Conservation (phyloP, 805 yeast genomes). For the Ogataea polymorpha region DNA sequence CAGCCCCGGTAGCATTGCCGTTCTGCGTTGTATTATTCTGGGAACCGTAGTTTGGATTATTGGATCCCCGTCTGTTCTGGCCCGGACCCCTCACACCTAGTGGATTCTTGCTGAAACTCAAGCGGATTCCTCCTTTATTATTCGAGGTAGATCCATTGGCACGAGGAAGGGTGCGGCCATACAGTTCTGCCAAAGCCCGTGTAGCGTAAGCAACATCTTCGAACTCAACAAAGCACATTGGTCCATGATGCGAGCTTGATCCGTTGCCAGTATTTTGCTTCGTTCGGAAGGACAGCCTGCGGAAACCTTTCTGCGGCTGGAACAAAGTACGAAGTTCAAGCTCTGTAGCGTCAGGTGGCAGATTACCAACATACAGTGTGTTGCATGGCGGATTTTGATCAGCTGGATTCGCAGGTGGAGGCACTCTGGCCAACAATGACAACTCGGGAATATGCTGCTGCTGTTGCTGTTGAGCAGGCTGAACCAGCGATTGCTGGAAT, state of each 20-base stretch:
- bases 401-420: constrained; percentile 95
- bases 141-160: constrained; percentile 44
- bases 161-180: constrained; percentile 88
- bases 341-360: constrained; percentile 96
- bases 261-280: constrained; percentile 39
- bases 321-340: constrained; percentile 85
- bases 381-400: constrained; percentile 99
- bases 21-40: constrained; percentile 11
- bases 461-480: constrained; percentile 21
- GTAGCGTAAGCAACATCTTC: constrained; percentile 95
- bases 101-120: constrained; percentile 94
- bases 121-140: constrained; percentile 85
- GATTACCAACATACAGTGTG: constrained; percentile 92
- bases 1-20: constrained; percentile 9
- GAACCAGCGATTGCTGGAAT: constrained; percentile 21
- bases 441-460: constrained; percentile 49
- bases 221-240: constrained; percentile 99
- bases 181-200: constrained; percentile 86
- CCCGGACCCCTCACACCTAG: constrained; percentile 84
- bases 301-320: constrained; percentile 86
- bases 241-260: constrained; percentile 67
- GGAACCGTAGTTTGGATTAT: constrained; percentile 17
- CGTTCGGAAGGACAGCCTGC: constrained; percentile 87
- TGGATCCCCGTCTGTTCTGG: constrained; percentile 30
- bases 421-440: constrained; percentile 72